A percentile compares a stretch with the other conserved stretches of the same genome.
These are phyloP conservation scores for Claviceps citrina DNA, from an alignment of 2,329 filamentous ascomycete genomes.

Conservation along the genomic window DNA sequence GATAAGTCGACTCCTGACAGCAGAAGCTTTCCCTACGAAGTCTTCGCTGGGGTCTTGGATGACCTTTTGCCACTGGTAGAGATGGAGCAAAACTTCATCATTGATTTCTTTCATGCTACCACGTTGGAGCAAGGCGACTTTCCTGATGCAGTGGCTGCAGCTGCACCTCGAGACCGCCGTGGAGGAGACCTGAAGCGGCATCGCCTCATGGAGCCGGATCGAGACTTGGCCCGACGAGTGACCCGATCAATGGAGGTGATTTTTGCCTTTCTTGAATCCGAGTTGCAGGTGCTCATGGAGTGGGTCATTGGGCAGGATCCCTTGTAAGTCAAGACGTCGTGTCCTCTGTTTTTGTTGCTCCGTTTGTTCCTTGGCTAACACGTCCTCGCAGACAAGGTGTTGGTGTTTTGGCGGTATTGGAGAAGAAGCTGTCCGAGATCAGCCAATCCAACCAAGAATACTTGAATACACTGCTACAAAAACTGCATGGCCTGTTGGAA, in stretches of 20 bases:
- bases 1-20: slow-evolving; percentile 46
- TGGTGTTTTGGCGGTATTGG: slow-evolving; percentile 66
- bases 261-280: slow-evolving; percentile 65
- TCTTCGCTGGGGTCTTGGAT: slow-evolving; percentile 65
- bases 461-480: slow-evolving; percentile 63
- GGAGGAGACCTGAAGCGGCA: slow-evolving; percentile 59
- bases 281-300: slow-evolving; percentile 65
- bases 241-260: slow-evolving; percentile 80
- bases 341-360: neutral
- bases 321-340: slow-evolving; percentile 42
- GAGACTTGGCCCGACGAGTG: slow-evolving; percentile 68
- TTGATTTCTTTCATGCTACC: slow-evolving; percentile 94
- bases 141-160: slow-evolving; percentile 56
- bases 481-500: slow-evolving; percentile 59
- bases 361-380: slow-evolving; percentile 7
- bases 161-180: slow-evolving; percentile 49
- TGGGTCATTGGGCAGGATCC: slow-evolving; percentile 72
- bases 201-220: slow-evolving; percentile 75
- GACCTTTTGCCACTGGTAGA: slow-evolving; percentile 71
- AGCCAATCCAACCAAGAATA: slow-evolving; percentile 90
- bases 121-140: slow-evolving; percentile 73
- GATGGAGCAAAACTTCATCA: slow-evolving; percentile 91
- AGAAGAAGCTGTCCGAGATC: slow-evolving; percentile 63
- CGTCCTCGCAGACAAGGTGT: slow-evolving; percentile 58
- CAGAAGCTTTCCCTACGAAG: slow-evolving; percentile 60